Base-by-base conservation (phyloP, 805 yeast genomes). In the Henningerozyma blattae region DNA sequence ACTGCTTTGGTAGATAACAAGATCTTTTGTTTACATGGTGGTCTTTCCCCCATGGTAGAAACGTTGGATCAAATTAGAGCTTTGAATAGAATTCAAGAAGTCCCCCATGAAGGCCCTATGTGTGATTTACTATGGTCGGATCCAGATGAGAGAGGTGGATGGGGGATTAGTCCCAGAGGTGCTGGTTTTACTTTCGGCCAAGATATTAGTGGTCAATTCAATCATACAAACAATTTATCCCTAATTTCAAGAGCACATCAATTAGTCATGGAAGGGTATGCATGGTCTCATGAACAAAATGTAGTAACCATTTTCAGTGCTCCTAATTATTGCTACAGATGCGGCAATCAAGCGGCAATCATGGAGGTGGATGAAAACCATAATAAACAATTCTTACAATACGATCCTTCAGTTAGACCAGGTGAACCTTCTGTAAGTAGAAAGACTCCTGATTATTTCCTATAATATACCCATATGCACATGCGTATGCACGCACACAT, bases 161-260 rank as follows among this genome's bases (percentile, higher is more conserved):
- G 95, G 95, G 94, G 94, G 39, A 82, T 86, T 46, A 78, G 91
- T 50, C 94, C 95, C 58, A 75, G 95, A 72, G 95, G 95, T 65
- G 95, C 95, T 39, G 95, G 95, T 58, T 86, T 80, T 76, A 82
- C 94, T 50, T 85, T 85, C 71, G 95, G 95, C 48, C 89, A 78
- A 62, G 94, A 85, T 65, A 83, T 84, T 47, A 73, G 85, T 43
- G 91, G 81, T 54, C 91, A 84, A 54, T 85, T 85, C 61, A 86
- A 85, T 55, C 94, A 85, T 60, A 77, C 84, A 15, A 85, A 85
- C 56, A 84, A 78, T 42, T 66, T 86, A 43, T 68, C 78, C 34
- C 63, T 85, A 41, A 78, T 85, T 45, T 94, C 95, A 16, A 73
- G 95, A 61, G 95, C 95, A 9, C 95, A 85, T 64, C 95, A 85